Base-by-base conservation (phyloP, 139 green algal genomes). In the Microglena sp. region DNA sequence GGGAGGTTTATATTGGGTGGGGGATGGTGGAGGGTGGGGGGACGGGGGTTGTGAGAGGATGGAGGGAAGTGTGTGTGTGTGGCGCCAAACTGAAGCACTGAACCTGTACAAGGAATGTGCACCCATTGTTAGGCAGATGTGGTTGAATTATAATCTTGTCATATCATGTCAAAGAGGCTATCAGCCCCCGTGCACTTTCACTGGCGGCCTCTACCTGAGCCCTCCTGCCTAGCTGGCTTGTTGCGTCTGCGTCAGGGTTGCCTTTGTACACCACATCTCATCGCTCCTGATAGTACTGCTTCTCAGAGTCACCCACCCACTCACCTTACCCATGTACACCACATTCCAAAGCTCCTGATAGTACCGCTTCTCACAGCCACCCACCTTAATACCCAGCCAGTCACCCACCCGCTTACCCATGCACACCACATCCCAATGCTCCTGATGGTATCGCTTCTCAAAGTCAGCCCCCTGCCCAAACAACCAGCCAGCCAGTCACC, bases 391-490 rank as follows among this genome's bases (percentile, higher is more conserved):
- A n/a, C n/a, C n/a, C n/a, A n/a, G n/a, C n/a, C n/a, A n/a, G n/a
- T n/a, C n/a, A n/a, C n/a, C n/a, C n/a, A n/a, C n/a, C n/a, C n/a
- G n/a, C n/a, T 62, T 69, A 36, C 79, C 79, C 7, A 78, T 64
- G 27, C 78, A 86, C 5, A 29, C 50, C 11, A 86, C 53, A 46
- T 86, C 64, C 79, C 79, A 86, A 3, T 64, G 62, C 53, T 67
- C 55, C 71, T 79, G 72, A 62, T 79, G 72, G 57, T 79, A 79
- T 31, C 45, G 27, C 45, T 66, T 32, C 31, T 28, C 62, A 40
- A 86, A 86, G 55, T 86, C 79, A 31, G 79, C 79, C 5, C 82
- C 27, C 75, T 82, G 75, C 8, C n/a, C n/a, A n/a, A n/a, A n/a
- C n/a, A n/a, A n/a, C n/a, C n/a, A n/a, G n/a, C n/a, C n/a, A n/a